Evolutionary conservation across 2,329 filamentous ascomycete species (phyloP).

Genomic region (Nannizziopsis barbatae): DNA sequence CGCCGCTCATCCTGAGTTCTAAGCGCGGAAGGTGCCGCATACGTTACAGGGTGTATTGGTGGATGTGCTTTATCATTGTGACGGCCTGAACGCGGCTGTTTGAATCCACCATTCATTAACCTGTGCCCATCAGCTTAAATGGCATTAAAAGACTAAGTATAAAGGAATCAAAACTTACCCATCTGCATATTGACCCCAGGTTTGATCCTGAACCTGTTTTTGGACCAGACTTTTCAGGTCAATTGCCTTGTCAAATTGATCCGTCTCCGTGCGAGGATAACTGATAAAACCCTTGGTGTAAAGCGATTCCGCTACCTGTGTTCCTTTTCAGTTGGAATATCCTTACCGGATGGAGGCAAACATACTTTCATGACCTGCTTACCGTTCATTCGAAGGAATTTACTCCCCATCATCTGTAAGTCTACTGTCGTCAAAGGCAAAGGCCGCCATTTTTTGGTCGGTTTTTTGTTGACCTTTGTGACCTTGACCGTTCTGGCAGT

Average conservation of each 20-base stretch:
- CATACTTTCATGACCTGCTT: conserved; percentile 71
- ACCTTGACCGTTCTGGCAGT: conserved; percentile 65
- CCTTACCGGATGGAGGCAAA: not conserved
- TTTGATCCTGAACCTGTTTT: conserved; percentile 65
- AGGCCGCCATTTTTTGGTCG: conserved; percentile 87
- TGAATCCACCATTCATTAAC: conserved; percentile 64
- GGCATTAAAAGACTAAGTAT: too few relatives aligned
- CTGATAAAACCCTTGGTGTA: conserved; percentile 96
- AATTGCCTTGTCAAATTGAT: conserved; percentile 85
- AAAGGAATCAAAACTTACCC: conserved; percentile 29
- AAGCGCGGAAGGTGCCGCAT: conserved; percentile 52
- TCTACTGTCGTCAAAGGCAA: conserved; percentile 91
- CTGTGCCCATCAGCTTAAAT: conserved; percentile 20
- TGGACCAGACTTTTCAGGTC: conserved; percentile 67
- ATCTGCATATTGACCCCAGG: conserved; percentile 75
- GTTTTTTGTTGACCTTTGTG: conserved; percentile 76
- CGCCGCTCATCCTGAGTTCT: conserved; percentile 53
- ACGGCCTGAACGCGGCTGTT: conserved; percentile 66
- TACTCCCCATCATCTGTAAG: conserved; percentile 86
- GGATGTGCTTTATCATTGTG: conserved; percentile 97
- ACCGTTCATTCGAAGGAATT: conserved; percentile 80
- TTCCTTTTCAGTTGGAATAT: not conserved
- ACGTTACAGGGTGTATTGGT: conserved; percentile 91
- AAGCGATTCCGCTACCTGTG: conserved; percentile 59
- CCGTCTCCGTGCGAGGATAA: conserved; percentile 93